Evolutionary conservation across 1,139 yeast genomes (phyloP).

Genomic region (Suhomyces chickasaworum): DNA sequence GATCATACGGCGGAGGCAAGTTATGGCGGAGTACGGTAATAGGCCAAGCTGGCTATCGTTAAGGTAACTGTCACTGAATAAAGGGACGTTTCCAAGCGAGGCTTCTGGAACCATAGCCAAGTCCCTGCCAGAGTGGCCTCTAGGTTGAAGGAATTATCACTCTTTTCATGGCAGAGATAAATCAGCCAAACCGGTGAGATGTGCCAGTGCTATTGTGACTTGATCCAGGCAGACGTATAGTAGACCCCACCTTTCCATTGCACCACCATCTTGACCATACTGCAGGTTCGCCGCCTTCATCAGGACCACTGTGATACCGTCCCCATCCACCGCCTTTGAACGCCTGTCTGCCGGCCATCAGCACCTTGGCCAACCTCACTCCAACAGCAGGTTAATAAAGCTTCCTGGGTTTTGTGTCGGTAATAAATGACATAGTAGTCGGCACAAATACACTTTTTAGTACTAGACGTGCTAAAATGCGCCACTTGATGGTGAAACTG

Average conservation of each 20-base stretch:
- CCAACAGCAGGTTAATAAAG: not conserved
- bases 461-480: constrained; percentile 1
- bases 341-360: not conserved
- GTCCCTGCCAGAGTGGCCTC: too few species aligned
- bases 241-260: not conserved
- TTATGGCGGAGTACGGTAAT: not conserved
- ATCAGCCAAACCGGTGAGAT: too few species aligned
- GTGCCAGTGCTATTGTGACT: too few species aligned
- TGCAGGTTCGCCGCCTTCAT: not conserved
- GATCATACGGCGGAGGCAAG: not conserved
- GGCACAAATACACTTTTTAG: constrained; percentile 3
- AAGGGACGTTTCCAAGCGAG: not conserved
- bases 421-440: constrained; percentile 1
- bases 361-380: not conserved
- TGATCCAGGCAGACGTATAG: too few species aligned
- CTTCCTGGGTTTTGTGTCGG: not conserved
- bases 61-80: not conserved
- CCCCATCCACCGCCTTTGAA: not conserved
- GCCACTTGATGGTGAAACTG: not conserved
- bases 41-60: not conserved
- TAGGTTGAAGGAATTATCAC: too few species aligned
- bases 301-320: not conserved
- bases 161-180: too few species aligned
- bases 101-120: not conserved
- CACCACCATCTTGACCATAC: not conserved